These are phyloP conservation scores for Craterostigma plantagineum DNA, from an alignment of 257 asterid species.

Conservation along the genomic window DNA sequence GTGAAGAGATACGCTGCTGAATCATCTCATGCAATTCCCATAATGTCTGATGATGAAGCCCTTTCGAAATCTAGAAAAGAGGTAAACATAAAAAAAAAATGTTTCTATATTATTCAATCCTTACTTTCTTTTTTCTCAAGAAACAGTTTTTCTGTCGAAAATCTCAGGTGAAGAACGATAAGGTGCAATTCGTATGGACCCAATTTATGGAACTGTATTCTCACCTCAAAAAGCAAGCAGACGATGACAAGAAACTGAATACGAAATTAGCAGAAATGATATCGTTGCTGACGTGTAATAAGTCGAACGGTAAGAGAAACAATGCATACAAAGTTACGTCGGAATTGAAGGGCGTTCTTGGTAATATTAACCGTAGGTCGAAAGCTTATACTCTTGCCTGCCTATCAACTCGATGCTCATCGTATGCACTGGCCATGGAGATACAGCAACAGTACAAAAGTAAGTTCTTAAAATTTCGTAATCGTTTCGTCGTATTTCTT, in stretches of 20 bases:
- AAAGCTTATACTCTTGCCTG: slow-evolving; percentile 45
- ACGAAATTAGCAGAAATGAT: slow-evolving; percentile 77
- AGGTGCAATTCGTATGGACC: slow-evolving; percentile 77
- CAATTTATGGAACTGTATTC: slow-evolving; percentile 59
- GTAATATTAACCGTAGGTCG: slow-evolving; percentile 43
- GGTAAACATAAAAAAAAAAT: too few species aligned
- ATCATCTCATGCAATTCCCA: slow-evolving; percentile 62
- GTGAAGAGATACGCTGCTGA: slow-evolving; percentile 79
- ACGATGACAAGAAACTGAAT: slow-evolving; percentile 38
- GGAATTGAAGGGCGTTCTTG: slow-evolving; percentile 66
- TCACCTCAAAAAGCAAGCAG: slow-evolving; percentile 55
- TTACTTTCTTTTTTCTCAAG: not conserved
- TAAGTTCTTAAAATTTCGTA: slow-evolving; percentile 12
- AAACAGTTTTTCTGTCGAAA: not conserved
- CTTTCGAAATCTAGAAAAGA: slow-evolving; percentile 75
- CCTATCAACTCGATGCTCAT: slow-evolving; percentile 72
- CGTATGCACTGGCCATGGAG: slow-evolving; percentile 90
- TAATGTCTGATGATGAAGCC: slow-evolving; percentile 75
- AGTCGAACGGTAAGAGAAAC: slow-evolving; percentile 30
- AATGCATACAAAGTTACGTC: slow-evolving; percentile 27
- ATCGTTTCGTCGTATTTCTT: not conserved
- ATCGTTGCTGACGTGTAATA: slow-evolving; percentile 63
- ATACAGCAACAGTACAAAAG: slow-evolving; percentile 77
- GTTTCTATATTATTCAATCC: too few species aligned
- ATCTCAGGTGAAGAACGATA: slow-evolving; percentile 47